A percentile compares a stretch with the other conserved stretches of the same genome.
These are phyloP conservation scores for Phylloporus sp. DNA, from an alignment of 768 basidiomycete species.

Conservation along the genomic window DNA sequence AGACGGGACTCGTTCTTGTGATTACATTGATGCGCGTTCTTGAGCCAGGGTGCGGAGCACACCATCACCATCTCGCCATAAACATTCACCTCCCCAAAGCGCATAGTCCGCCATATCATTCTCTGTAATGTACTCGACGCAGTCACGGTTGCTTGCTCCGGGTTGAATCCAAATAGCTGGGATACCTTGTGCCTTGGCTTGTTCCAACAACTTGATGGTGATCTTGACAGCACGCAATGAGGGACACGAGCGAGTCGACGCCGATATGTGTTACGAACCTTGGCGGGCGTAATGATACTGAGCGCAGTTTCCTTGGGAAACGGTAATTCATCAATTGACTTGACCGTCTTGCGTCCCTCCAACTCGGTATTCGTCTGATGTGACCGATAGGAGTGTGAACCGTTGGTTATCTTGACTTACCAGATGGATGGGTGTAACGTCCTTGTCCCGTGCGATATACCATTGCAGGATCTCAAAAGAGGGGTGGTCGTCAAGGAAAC, in stretches of 20 bases:
- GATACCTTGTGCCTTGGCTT: conserved; percentile 66
- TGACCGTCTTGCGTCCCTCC: conserved; percentile 59
- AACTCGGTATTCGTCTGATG: conserved; percentile 65
- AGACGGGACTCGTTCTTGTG: not conserved
- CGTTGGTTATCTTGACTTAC: conserved; percentile 36
- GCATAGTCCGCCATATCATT: conserved; percentile 62
- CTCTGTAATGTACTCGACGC: conserved; percentile 61
- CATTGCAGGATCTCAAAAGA: conserved; percentile 67
- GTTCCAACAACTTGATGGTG: conserved; percentile 62
- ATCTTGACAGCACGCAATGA: conserved; percentile 41
- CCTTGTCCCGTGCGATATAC: conserved; percentile 58
- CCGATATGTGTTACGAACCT: conserved; percentile 36
- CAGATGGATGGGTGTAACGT: conserved; percentile 72
- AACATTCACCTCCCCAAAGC: conserved; percentile 80
- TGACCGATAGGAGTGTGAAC: not conserved
- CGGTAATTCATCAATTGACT: conserved; percentile 52
- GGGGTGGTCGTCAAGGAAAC: not conserved
- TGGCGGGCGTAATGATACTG: conserved; percentile 75
- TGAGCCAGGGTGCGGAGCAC: conserved; percentile 30
- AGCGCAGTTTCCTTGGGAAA: conserved; percentile 65
- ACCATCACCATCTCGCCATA: conserved; percentile 72
- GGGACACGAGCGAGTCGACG: not conserved
- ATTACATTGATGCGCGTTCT: conserved; percentile 23
- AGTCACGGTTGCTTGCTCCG: conserved; percentile 69
- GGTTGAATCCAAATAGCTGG: conserved; percentile 88